Evolutionary conservation across 192 early-diverging fungal species (phyloP).

Genomic region (Entrophospora sp.): DNA sequence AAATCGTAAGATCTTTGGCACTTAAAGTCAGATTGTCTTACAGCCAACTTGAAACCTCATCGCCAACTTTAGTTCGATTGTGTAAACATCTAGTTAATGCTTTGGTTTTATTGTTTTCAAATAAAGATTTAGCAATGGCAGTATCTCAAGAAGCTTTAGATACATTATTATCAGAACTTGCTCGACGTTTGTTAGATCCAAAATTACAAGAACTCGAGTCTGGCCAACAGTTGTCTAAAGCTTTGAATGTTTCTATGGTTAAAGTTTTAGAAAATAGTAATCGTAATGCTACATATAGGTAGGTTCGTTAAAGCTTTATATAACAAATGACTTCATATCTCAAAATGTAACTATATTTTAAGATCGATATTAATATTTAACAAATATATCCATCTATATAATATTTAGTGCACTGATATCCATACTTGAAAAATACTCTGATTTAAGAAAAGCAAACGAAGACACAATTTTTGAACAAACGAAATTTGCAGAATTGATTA

Average conservation of each 20-base stretch:
- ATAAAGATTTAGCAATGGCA: conserved; percentile 51
- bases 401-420: conserved; percentile 58
- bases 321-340: neutral
- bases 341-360: too few relatives aligned
- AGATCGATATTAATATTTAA: too few relatives aligned
- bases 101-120: conserved; percentile 69
- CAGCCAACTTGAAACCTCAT: conserved; percentile 42
- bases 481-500: conserved; percentile 79
- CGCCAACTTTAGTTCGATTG: conserved; percentile 47
- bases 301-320: conserved; percentile 2
- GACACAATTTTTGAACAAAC: conserved; percentile 39
- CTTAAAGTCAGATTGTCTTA: conserved; percentile 70
- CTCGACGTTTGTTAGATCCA: conserved; percentile 74
- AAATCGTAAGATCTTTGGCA: conserved; percentile 61
- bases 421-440: conserved; percentile 54
- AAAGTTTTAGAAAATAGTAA: conserved; percentile 85
- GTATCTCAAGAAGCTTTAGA: conserved; percentile 59
- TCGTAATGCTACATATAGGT: conserved; percentile 67
- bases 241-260: conserved; percentile 82
- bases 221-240: conserved; percentile 52
- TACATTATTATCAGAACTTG: conserved; percentile 65
- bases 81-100: conserved; percentile 75
- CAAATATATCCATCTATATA: too few relatives aligned
- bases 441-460: conserved; percentile 43
- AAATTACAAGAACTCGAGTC: conserved; percentile 50